These are phyloP conservation scores for Suillus sp. DNA, from an alignment of 768 basidiomycete species.

Conservation along the genomic window DNA sequence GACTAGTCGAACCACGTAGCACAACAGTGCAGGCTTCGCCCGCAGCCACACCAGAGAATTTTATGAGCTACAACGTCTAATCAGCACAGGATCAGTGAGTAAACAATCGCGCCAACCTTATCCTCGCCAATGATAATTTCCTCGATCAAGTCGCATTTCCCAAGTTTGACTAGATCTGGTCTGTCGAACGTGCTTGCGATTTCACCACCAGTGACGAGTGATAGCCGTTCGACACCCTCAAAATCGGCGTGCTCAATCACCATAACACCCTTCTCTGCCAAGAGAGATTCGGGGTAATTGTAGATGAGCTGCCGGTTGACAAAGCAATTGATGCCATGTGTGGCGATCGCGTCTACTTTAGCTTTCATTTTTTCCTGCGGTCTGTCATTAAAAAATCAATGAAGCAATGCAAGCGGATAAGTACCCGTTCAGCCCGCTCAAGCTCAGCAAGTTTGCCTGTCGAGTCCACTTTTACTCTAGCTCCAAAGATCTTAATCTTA, in stretches of 20 bases:
- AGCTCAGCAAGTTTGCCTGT: constrained; percentile 98
- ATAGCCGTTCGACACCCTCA: constrained; percentile 95
- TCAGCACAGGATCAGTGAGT: constrained; percentile 10
- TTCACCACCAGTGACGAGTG: constrained; percentile 96
- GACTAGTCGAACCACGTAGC: constrained; percentile 93
- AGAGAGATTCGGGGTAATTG: constrained; percentile 96
- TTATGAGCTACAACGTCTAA: constrained; percentile 73
- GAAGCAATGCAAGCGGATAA: constrained; percentile 22
- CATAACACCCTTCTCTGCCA: constrained; percentile 95
- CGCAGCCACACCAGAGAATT: constrained; percentile 98
- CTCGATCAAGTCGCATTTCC: constrained; percentile 92
- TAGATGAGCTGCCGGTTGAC: constrained; percentile 98
- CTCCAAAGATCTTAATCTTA: constrained; percentile 99
- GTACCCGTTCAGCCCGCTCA: constrained; percentile 89
- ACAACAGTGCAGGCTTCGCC: constrained; percentile 98
- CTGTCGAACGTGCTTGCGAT: constrained; percentile 95
- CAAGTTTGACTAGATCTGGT: constrained; percentile 90
- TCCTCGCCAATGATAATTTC: constrained; percentile 99
- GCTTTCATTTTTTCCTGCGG: constrained; percentile 98
- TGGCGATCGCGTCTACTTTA: constrained; percentile 92
- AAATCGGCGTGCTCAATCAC: constrained; percentile 99
- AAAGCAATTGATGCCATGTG: constrained; percentile 95
- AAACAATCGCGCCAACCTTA: constrained; percentile 57
- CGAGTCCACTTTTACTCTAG: constrained; percentile 91
- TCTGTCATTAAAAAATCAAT: background rate